Evolutionary conservation across 768 basidiomycete genomes (phyloP).

Genomic region (Fomitopsis pulvina): DNA sequence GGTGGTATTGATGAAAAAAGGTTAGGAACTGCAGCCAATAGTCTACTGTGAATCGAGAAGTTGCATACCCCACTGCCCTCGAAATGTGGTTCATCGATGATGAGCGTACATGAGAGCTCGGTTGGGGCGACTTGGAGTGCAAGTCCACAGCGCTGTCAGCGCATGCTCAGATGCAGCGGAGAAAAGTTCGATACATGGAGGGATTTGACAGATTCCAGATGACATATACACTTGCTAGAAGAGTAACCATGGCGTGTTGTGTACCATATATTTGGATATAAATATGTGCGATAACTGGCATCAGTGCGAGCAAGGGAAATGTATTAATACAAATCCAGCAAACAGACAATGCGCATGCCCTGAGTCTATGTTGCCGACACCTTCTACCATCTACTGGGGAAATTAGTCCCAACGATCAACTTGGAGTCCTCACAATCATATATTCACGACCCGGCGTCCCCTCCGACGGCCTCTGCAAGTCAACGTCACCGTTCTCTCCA

Average conservation of each 20-base stretch:
- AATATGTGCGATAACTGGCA: not conserved
- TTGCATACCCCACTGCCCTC: no score
- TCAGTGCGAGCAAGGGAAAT: not conserved
- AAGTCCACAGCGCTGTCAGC: no score
- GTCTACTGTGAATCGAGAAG: no score
- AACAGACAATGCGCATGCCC: conserved; percentile 1
- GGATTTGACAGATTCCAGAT: no score
- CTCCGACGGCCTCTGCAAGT: not conserved
- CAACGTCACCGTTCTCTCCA: conserved; percentile 16
- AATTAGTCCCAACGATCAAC: not conserved
- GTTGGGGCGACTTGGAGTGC: no score
- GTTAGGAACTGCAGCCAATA: no score
- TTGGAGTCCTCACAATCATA: conserved; percentile 7
- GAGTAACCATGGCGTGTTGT: not conserved
- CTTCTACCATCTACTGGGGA: not conserved
- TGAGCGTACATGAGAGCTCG: no score
- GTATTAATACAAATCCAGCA: conserved; percentile 4
- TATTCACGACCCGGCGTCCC: conserved; percentile 3
- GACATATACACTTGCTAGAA: not conserved
- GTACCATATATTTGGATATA: not conserved
- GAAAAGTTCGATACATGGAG: no score
- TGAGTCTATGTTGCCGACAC: not conserved
- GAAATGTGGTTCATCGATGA: no score
- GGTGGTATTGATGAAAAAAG: no score
- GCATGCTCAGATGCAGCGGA: no score